Base-by-base conservation (phyloP, 805 yeast genomes). In the Suhomyces kilbournensis region DNA sequence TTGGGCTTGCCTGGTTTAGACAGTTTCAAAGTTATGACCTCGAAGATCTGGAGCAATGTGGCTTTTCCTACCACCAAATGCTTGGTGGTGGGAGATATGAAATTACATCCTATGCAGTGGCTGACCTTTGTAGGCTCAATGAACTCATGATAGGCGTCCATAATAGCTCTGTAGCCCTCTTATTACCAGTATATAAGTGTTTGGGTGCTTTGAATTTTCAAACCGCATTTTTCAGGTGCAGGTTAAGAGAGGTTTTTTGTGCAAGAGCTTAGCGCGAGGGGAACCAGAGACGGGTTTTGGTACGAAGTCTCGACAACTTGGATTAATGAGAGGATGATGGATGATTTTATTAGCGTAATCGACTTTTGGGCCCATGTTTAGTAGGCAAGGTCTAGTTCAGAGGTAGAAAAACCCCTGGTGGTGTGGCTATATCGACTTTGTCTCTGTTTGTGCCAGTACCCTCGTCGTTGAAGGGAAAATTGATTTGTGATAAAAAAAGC, bases 111-210 rank as follows among this genome's bases (percentile, higher is more conserved):
- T 22, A 84, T 56, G 45, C 86, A 76, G 55, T 81, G 82, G n/a
- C 85, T 67, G 38, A 88, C 89, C 58, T 84, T 80, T 1, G 96
- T 76, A 2, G 97, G 96, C 58, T 82, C 87, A 46, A 88, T 76
- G 58, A 90, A 76, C 65, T 88, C 90, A 57, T 86, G 83, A 67
- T 87, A 88, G 14, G 87, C 86, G 61, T 90, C 90, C 97, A 22
- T 22, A 4, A 6, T 22, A 22, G 7, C 25, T 22, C 25, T 22
- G 7, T 22, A 22, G 25, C 25, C 25, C 25, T 22, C 7, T 22
- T 22, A 22, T n/a, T n/a, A n/a, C n/a, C n/a, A n/a, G n/a, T n/a
- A n/a, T n/a, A n/a, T 22, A 5, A 22, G 25, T 22, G 25, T 22
- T 22, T n/a, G n/a, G 25, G 22, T 22, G 25, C 30, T n/a, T 14